Percentiles rank a stretch among this genome's conserved stretches.
These are phyloP conservation scores for Talaromyces atroroseus DNA, from an alignment of 2,329 filamentous ascomycete genomes.

Conservation along the genomic window DNA sequence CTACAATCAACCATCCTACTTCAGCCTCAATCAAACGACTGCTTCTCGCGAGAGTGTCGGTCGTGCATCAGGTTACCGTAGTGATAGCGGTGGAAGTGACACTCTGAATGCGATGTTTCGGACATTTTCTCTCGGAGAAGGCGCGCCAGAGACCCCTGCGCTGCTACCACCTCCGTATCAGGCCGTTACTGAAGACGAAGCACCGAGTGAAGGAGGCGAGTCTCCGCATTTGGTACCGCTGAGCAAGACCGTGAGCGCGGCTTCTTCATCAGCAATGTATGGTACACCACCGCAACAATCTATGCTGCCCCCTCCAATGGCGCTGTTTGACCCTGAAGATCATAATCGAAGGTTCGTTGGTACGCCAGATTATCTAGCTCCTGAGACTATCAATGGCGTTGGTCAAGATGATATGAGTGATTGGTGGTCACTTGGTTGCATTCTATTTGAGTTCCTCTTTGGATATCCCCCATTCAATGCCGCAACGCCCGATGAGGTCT, in stretches of 20 bases:
- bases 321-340: constrained; percentile 91
- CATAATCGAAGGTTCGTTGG: constrained; percentile 90
- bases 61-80: constrained; percentile 74
- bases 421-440: constrained; percentile 99
- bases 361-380: constrained; percentile 93
- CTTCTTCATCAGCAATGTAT: constrained; percentile 23
- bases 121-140: constrained; percentile 68
- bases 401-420: constrained; percentile 97
- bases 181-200: constrained; percentile 58
- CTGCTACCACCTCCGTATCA: constrained; percentile 23
- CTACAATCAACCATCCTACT: constrained; percentile 85
- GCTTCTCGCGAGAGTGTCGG: constrained; percentile 57
- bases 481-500: constrained; percentile 82
- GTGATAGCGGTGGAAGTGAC: constrained; percentile 89
- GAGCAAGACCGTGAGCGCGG: constrained; percentile 54
- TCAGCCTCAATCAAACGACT: constrained; percentile 58
- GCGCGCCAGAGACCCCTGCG: constrained; percentile 38
- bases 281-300: constrained; percentile 52
- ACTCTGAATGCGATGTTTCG: constrained; percentile 75
- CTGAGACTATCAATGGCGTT: constrained; percentile 91
- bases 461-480: constrained; percentile 93
- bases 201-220: constrained; percentile 62
- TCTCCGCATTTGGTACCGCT: constrained; percentile 72
- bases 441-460: constrained; percentile 92
- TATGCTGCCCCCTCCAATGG: constrained; percentile 88